Evolutionary conservation across 164 flowering plant species (phyloP), one percentile per base, ranked within the genome.

Genomic region (Chimonanthus salicifolius): DNA sequence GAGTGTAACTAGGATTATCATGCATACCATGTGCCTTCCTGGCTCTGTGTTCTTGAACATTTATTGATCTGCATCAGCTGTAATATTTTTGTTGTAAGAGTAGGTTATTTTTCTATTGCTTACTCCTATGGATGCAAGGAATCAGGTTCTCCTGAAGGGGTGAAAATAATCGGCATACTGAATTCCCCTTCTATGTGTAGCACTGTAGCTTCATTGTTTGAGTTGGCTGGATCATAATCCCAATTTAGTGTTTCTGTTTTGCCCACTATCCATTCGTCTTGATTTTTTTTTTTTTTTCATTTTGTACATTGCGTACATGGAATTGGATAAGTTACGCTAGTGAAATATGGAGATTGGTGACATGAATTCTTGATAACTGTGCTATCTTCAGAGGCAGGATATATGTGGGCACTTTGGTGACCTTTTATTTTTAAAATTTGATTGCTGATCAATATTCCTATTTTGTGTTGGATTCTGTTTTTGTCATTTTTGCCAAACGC

Each of bases 1-100:
- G 89, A 44, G 84, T 81, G 70, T 87, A 85, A 54, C 13, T 54
- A 1, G n/a, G 66, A 63, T 63, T 6, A 6, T 2, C 48, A 6
- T 44, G 13, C 49, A 44, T 11, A 43, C 46, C n/a, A 44, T 66
- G 20, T 43, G 46, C 68, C n/a, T 62, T 16, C 20, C 21, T 20
- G 20, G 15, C 8, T 62, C 20, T 2, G 33, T 33, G 33, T 33
- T 33, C 33, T 33, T 44, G 9, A 44, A 15, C 49, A 46, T 44
- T 5, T 66, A 44, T 47, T 16, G 43, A 66, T 45, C 47, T 13
- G 20, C 68, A 0, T 46, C 68, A 66, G 48, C 68, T 66, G 68
- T 66, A 44, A 46, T 44, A 33, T 66, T 9, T 15, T 46, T 66
- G 15, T 10, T 13, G 47, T 16, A 66, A 45, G n/a, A 44, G 10